These are phyloP conservation scores for Venturia effusa DNA, from an alignment of 2,329 filamentous ascomycete genomes.

Conservation along the genomic window DNA sequence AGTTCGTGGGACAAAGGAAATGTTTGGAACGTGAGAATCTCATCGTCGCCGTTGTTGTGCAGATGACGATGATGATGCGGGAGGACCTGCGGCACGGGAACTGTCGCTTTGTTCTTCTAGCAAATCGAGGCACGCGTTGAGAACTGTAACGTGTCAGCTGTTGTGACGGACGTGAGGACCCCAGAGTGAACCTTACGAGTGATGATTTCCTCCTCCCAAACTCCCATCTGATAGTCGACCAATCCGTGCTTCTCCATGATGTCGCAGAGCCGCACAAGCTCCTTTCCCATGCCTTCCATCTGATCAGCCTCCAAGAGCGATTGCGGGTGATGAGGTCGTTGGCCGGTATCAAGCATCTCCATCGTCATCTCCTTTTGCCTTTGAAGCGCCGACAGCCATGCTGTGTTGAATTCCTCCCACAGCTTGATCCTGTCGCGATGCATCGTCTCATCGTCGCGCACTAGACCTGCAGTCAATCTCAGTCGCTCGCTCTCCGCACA, in stretches of 20 bases:
- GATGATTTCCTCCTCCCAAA: conserved; percentile 90
- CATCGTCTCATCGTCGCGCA: conserved; percentile 67
- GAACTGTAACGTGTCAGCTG: conserved; percentile 29
- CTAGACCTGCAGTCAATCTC: conserved; percentile 54
- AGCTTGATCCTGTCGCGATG: conserved; percentile 69
- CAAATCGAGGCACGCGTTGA: conserved; percentile 43
- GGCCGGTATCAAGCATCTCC: conserved; percentile 46
- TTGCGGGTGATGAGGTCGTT: conserved; percentile 47
- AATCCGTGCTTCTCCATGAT: conserved; percentile 82
- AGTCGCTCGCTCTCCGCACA: conserved; percentile 21
- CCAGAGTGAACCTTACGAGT: conserved; percentile 49
- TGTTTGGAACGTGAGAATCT: neutral
- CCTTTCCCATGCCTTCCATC: conserved; percentile 69
- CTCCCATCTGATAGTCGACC: conserved; percentile 93
- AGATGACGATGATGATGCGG: neutral
- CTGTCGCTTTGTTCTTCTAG: conserved; percentile 28
- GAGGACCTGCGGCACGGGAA: neutral
- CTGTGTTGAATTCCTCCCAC: conserved; percentile 91
- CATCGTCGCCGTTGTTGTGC: conserved; percentile 2
- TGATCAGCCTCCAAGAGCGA: conserved; percentile 56
- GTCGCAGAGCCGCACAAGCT: conserved; percentile 75
- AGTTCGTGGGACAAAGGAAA: conserved; percentile 3
- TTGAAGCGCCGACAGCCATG: conserved; percentile 76
- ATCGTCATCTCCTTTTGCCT: conserved; percentile 68
- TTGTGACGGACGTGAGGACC: too few relatives aligned